Evolutionary conservation across 805 yeast species (phyloP), one percentile per base, ranked within the genome.

Genomic region (Helenozyma rhizophorensis): DNA sequence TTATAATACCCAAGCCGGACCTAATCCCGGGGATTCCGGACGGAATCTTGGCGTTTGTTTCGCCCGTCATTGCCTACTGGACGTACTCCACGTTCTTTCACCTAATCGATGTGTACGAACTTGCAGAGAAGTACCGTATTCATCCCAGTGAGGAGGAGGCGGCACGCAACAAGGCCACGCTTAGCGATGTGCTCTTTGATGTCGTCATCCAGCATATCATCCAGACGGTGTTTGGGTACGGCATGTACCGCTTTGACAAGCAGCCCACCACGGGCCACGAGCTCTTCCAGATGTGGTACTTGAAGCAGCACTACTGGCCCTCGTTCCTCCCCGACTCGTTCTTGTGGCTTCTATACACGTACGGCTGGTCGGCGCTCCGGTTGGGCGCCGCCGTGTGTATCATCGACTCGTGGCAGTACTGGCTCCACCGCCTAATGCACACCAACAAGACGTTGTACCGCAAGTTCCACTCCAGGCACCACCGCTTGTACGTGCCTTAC

Each of bases 331-430:
- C 88, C 10, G 66, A 72, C 40, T 45, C 52, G 12, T 45, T 64
- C 8, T 66, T 84, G 18, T 72, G 69, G 44, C 54, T 68, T 29
- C 49, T 69, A 14, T 87, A 85, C 59, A 68, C 72, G 65, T 77
- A 78, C 48, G 85, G 83, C 4, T 53, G 77, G 46, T 79, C 96
- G 1, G 27, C 62, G 1, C 17, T 75, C n/a, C 78, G 78, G 45
- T 58, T 87, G 21, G 30, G 62, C 10, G 28, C 68, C 19, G 96
- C 94, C 3, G 80, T 88, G 51, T 53, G 77, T 32, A 65, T 93
- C 42, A 74, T 93, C 48, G 98, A 93, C 57, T 73, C 95, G 3
- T 93, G 98, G 98, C 98, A 93, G 63, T 93, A 84, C 60, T 77
- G 78, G 70, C 68, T 89, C 42, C 98, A 93, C 58, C 73, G 96